Evolutionary conservation across 2,329 filamentous ascomycete species (phyloP).

Genomic region (Coniochaeta sp.): DNA sequence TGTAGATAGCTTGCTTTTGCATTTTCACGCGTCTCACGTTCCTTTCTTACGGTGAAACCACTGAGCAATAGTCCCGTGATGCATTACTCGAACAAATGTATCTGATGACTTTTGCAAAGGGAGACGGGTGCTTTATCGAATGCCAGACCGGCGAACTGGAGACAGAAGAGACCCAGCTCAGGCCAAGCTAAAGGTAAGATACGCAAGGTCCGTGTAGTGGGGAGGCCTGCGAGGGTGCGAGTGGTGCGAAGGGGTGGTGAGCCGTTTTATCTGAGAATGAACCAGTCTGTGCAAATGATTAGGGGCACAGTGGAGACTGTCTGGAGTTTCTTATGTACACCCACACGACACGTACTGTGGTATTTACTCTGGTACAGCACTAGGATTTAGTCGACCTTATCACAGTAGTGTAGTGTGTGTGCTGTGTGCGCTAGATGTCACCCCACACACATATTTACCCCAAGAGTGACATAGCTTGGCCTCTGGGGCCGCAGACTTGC

Average conservation of each 20-base stretch:
- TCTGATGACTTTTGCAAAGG: not conserved
- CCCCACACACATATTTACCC: not conserved
- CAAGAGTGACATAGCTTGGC: not conserved
- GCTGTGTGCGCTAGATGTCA: too few relatives aligned
- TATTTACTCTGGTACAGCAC: too few relatives aligned
- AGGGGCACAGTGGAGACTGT: slow-evolving; percentile 1
- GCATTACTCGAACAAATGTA: not conserved
- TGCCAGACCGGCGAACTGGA: not conserved
- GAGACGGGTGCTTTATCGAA: not conserved
- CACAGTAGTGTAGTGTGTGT: too few relatives aligned
- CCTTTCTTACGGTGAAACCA: not conserved
- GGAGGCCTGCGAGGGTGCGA: not conserved
- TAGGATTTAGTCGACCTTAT: too few relatives aligned
- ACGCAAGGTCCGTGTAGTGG: too few relatives aligned
- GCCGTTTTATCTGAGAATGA: slow-evolving; percentile 3
- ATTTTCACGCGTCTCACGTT: not conserved
- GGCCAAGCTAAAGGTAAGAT: too few relatives aligned
- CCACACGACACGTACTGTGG: too few relatives aligned
- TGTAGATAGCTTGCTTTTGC: not conserved
- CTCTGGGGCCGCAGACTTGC: too few relatives aligned
- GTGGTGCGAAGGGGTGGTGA: not conserved
- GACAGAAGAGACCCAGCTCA: too few relatives aligned
- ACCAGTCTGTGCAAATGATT: not conserved
- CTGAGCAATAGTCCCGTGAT: not conserved
- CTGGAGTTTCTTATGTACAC: too few relatives aligned